These are phyloP conservation scores for Nicotiana noctiflora DNA, from an alignment of 257 asterid genomes.

Conservation along the genomic window DNA sequence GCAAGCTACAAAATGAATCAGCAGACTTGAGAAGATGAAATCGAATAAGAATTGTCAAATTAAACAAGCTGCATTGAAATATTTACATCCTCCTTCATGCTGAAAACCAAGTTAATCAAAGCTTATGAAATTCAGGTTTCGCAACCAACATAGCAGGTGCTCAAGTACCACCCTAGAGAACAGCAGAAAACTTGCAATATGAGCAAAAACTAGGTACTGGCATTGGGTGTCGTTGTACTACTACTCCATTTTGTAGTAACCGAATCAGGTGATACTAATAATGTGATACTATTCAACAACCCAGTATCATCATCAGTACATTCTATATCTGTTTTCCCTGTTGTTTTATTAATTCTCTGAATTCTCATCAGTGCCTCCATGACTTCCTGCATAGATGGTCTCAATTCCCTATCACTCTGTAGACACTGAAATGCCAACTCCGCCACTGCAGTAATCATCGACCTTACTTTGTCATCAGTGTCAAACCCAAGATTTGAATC, in stretches of 20 bases:
- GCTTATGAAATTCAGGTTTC: background rate
- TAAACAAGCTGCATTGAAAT: background rate
- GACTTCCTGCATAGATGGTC: conserved; percentile 72
- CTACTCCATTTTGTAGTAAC: conserved; percentile 15
- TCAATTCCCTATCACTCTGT: conserved; percentile 55
- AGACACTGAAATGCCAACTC: conserved; percentile 68
- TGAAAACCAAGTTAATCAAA: conserved; percentile 1
- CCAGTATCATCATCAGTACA: conserved; percentile 28
- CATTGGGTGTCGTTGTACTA: conserved; percentile 12
- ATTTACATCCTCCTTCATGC: conserved; percentile 15
- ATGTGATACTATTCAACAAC: conserved; percentile 16
- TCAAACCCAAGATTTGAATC: conserved; percentile 49
- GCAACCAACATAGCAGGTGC: background rate
- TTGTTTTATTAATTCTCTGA: conserved; percentile 23
- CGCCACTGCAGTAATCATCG: conserved; percentile 42
- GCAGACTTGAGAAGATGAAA: background rate
- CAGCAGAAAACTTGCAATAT: background rate
- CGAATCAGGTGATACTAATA: conserved; percentile 22
- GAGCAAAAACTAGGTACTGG: conserved; percentile 9
- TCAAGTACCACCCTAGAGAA: background rate
- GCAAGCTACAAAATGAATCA: background rate
- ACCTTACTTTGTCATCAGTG: conserved; percentile 26
- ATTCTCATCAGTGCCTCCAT: conserved; percentile 32
- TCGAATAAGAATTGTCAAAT: background rate
- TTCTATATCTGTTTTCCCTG: conserved; percentile 24